Evolutionary conservation across 139 green algal genomes (phyloP), one percentile per base, ranked within the genome.

Genomic region (Chlamydomonas urium): DNA sequence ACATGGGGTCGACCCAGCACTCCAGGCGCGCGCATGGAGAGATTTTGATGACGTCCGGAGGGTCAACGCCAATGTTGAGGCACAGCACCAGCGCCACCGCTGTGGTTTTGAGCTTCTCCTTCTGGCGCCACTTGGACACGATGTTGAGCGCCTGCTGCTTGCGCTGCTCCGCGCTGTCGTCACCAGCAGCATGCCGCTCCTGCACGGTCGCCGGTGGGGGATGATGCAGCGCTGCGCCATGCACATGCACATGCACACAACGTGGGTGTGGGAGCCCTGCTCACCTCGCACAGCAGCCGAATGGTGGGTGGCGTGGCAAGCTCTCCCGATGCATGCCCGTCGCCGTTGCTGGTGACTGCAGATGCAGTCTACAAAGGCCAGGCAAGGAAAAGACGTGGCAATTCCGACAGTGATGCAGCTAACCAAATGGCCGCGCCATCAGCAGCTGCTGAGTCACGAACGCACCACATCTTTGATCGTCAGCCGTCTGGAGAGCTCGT

Each of bases 31-130:
- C 94, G 69, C 95, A 99, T 3, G 95, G 95, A 6, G 90, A 96
- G 63, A 99, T 96, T 75, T 97, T 97, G 50, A 99, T 90, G 3
- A 98, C 89, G 65, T 99, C 96, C 8, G 96, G 96, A 3, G 96
- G 96, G 78, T 99, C 96, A 5, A 98, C 96, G 4, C 96, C 96
- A 65, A 99, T 97, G 81, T 99, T 99, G 0, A 99, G 82, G 81
- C 96, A 99, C 66, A 99, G 75, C 63, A 99, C 93, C 6, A 99
- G 81, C 17, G 93, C 96, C 35, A 98, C 96, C 10, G 89, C 90
- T 0, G 87, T 85, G 2, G 92, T 97, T 65, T 97, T 97, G 1
- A 97, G 76, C 47, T 94, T 90, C 74, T 97, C 93, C 75, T 95
- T 96, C 67, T 96, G 89, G 26, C 91, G 78, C 93, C 93, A 97